phyloP scores from a whole-genome alignment of 2,329 filamentous ascomycete genomes.

The Cryphonectria japonica region DNA sequence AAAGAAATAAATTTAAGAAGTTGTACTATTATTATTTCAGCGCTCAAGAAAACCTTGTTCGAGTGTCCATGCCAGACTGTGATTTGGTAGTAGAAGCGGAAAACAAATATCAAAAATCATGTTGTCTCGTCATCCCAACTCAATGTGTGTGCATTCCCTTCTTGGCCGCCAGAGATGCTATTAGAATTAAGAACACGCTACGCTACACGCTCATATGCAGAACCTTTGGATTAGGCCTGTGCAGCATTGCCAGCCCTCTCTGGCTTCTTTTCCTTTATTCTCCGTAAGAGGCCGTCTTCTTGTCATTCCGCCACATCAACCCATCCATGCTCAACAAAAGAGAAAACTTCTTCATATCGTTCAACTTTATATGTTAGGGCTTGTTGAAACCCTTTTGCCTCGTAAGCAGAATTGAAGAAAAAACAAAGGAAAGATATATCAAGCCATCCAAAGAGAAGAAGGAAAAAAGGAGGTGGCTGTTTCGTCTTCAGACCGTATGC shows the following conservation, averaged over 20 bases:
- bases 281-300: neutral
- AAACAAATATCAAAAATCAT: neutral
- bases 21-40: neutral
- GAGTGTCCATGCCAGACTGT: no score
- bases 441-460: neutral
- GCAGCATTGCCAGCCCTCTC: slow-evolving; percentile 5
- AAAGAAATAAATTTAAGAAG: neutral
- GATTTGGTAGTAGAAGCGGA: no score
- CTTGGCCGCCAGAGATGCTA: slow-evolving; percentile 16
- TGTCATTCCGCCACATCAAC: neutral
- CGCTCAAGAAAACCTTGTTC: neutral
- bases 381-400: neutral
- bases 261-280: neutral
- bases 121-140: neutral
- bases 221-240: slow-evolving; percentile 13
- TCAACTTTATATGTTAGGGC: slow-evolving; percentile 4
- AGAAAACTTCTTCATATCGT: slow-evolving; percentile 8
- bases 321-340: slow-evolving; percentile 6
- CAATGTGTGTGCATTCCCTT: neutral
- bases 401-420: neutral
- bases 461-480: slow-evolving; percentile 3
- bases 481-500: slow-evolving; percentile 13
- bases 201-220: slow-evolving; percentile 26
- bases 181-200: slow-evolving; percentile 25
- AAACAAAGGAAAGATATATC: neutral